Conservation (phyloP, 768 basidiomycete species). For the Russula sp. region DNA sequence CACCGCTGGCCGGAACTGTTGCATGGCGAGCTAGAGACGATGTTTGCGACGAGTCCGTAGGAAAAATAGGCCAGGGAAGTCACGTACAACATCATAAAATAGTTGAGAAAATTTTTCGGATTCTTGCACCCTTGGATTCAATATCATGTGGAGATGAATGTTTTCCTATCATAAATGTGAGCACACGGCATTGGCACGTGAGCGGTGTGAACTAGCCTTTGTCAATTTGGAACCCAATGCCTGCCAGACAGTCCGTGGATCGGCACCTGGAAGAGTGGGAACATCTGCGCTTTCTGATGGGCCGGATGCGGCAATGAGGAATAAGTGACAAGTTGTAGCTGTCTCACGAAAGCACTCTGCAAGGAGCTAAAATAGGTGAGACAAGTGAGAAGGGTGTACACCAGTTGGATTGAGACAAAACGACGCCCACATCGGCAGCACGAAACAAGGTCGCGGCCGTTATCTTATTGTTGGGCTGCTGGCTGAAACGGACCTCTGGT, state of each 20-base stretch:
- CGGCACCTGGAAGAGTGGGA: conserved; percentile 10
- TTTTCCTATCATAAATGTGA: conserved; percentile 16
- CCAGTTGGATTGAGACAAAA: background rate
- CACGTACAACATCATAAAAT: conserved; percentile 19
- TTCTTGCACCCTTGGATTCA: conserved; percentile 14
- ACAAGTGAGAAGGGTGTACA: background rate
- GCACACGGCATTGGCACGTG: conserved; percentile 10
- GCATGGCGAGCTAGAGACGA: conserved; percentile 11
- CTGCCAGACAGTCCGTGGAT: conserved; percentile 11
- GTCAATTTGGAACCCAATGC: conserved; percentile 10
- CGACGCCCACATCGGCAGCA: conserved; percentile 16
- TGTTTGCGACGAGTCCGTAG: background rate
- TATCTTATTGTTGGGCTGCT: conserved; percentile 18
- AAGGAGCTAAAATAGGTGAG: conserved; percentile 14
- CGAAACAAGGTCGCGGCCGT: conserved; percentile 16
- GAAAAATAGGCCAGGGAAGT: background rate
- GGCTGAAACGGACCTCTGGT: conserved; percentile 19
- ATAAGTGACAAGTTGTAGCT: conserved; percentile 20
- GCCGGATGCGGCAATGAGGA: conserved; percentile 20
- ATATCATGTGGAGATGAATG: conserved; percentile 23
- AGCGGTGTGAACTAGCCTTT: conserved; percentile 10
- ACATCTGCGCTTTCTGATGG: conserved; percentile 16
- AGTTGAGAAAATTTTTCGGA: conserved; percentile 7
- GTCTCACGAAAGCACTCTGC: conserved; percentile 3
- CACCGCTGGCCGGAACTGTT: conserved; percentile 7